Evolutionary conservation across 345 rosid species (phyloP), one percentile per base, ranked within the genome.

Genomic region (Toxicodendron radicans): DNA sequence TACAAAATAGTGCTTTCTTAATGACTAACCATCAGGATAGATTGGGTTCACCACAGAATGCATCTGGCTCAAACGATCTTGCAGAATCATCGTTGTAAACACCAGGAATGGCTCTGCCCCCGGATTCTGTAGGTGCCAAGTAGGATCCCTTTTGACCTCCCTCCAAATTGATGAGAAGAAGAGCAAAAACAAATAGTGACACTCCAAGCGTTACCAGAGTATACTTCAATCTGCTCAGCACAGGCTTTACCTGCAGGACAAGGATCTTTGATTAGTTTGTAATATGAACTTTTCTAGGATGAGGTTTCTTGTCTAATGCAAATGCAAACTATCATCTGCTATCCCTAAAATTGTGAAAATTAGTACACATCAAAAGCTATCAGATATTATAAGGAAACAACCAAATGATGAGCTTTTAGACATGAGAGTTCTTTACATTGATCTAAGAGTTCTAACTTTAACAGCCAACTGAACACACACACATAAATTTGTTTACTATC

Each of bases 11-110:
- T 30, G 64, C 32, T 46, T 71, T 23, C 41, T 23, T 24, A 60
- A 41, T 52, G 52, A 27, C 43, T 74, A 48, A 52, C 21, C 12
- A 46, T 63, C 51, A 74, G 52, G 86, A 43, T 70, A 48, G 70
- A 66, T 71, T 76, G 61, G 95, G 90, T 78, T 90, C 95, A 9
- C 95, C 93, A 10, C 93, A 89, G 85, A 94, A 92, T 12, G 92
- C 97, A 48, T 94, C 97, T 0, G 93, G 97, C 82, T 94, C 98
- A 3, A 94, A 94, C 0, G 87, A 85, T 73, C 90, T 87, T 20
- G 97, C 98, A 0, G 97, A 87, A 27, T 90, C 93, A 14, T 90
- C 97, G 1, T 77, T 87, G 83, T 93, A 89, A 9, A 85, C 91
- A 24, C 97, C 97, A 0, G 97, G 91, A 51, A 92, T 80, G 54